A percentile compares a stretch with the other conserved stretches of the same genome.
Conservation (phyloP, 805 yeast genomes). For the Candida ipomoeae region DNA sequence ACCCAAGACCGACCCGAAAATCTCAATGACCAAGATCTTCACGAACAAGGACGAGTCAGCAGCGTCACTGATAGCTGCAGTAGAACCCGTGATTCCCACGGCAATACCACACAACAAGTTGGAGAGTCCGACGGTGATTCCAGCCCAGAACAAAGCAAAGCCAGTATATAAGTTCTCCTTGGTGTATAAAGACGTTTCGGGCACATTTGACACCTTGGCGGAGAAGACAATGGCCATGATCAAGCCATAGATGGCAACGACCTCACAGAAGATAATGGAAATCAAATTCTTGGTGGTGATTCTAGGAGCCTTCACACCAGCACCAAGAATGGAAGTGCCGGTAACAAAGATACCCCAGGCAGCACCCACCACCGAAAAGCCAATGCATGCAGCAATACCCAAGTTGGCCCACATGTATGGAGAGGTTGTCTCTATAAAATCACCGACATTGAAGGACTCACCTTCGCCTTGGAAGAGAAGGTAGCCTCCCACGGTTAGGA, state of each 20-base stretch:
- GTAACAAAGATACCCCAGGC: slow-evolving; percentile 99
- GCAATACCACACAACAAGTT: slow-evolving; percentile 95
- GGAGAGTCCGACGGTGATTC: slow-evolving; percentile 88
- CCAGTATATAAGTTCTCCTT: slow-evolving; percentile 91
- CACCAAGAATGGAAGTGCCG: slow-evolving; percentile 92
- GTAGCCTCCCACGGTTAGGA: slow-evolving; percentile 45
- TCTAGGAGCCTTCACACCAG: slow-evolving; percentile 97
- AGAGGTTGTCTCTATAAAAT: slow-evolving; percentile 75
- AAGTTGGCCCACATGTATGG: slow-evolving; percentile 97
- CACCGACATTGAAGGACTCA: slow-evolving; percentile 86
- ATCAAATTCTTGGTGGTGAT: slow-evolving; percentile 96
- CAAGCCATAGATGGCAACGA: slow-evolving; percentile 96
- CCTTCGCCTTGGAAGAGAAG: slow-evolving; percentile 90
- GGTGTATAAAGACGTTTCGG: slow-evolving; percentile 60
- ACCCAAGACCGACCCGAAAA: slow-evolving; percentile 94
- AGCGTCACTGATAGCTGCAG: slow-evolving; percentile 98
- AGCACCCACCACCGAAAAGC: slow-evolving; percentile 93
- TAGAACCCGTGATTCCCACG: slow-evolving; percentile 95
- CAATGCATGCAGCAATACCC: slow-evolving; percentile 89
- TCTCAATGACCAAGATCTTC: slow-evolving; percentile 93
- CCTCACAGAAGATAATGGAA: slow-evolving; percentile 97
- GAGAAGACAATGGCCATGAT: slow-evolving; percentile 97
- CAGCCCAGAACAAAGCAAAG: slow-evolving; percentile 96
- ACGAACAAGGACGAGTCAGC: slow-evolving; percentile 94
- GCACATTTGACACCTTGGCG: slow-evolving; percentile 73